Evolutionary conservation across 495 filamentous ascomycete species (phyloP), one percentile per base, ranked within the genome.

Genomic region (Hypomontagnella monticulosa): DNA sequence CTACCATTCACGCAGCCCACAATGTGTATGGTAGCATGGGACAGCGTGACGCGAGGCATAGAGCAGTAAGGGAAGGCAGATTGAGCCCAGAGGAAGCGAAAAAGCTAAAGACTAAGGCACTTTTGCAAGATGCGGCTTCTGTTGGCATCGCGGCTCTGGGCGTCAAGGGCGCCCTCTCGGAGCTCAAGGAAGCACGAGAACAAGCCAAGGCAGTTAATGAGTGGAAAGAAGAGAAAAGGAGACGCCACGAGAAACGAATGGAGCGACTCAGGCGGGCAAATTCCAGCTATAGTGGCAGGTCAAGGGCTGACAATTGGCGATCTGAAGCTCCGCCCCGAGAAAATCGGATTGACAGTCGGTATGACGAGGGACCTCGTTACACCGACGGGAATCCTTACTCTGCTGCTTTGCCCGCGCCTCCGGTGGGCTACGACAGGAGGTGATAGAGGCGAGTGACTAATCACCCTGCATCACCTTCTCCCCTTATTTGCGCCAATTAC

Each of bases 1-100:
- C 93, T 55, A 95, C 93, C 36, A 92, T 96, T 62, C 93, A 96
- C 77, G 92, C 92, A 44, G 91, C 89, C 6, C 89, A 96, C 73
- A 87, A 83, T 56, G 83, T 96, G 55, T 91, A 93, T 77, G 82
- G 84, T 63, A 89, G 85, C 70, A 84, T 93, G 79, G 88, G 91
- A 75, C 88, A 89, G 67, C 86, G 90, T 37, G 84, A 93, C 50
- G 78, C 87, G 61, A 83, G 91, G 61, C 81, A 86, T 63, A 85
- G 89, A 71, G 83, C 87, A 51, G 85, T 96, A 16, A 81, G 81
- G 33, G 88, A 93, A 66, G 92, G 92, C 27, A 82, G 88, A 63
- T 88, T 97, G 72, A 85, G 86, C 7, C 80, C 84, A 0, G 86
- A 92, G 57, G 86, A 95, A 73, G 91, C 91, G 47, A 81, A 85